Base-by-base conservation (phyloP, 1,284 basidiomycete genomes). In the Ceratobasidium theobromae region DNA sequence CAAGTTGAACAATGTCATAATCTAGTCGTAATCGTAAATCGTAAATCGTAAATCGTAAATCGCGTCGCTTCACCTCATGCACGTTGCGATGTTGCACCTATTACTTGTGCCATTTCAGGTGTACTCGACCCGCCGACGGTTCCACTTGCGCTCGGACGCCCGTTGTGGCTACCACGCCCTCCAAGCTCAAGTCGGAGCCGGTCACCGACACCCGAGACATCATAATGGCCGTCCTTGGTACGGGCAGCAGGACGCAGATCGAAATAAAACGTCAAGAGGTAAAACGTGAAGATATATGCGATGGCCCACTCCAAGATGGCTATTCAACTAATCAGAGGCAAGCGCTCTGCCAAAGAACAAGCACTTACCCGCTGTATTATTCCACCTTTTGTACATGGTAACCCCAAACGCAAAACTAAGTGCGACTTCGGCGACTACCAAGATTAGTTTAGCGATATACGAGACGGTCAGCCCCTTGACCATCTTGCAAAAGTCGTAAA, bases 261-360 rank as follows among this genome's bases (percentile, higher is more conserved):
- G 72, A 80, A 86, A 67, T 74, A 83, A 75, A 87, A 89, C 0
- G 86, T 86, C 64, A 88, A 76, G 41, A 89, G 75, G 74, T 87
- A 89, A 69, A 88, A 80, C 3, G 86, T 86, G 73, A 85, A 90
- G 8, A 86, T 84, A 68, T 90, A 86, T 1, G 82, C 80, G 66
- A 91, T 88, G 1, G 75, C 74, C 88, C 88, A 91, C 74, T 91
- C 89, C 1, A 91, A 72, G 55, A 89, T 75, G 14, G 80, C 86
- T 85, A 62, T 8, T 8, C 18, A 21, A 21, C 5, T 11, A 11
- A 21, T 11, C 9, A 5, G 9, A 45, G 12, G 9, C 18, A 11
- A 21, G 18, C 9, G 9, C 12, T 45, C 43, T 49, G 25, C n/a
- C 23, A 51, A n/a, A 65, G 21, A 49, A 41, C 35, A n/a, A 14